phyloP scores from a whole-genome alignment of 2,329 filamentous ascomycete genomes.

The Nigrospora osmanthi region DNA sequence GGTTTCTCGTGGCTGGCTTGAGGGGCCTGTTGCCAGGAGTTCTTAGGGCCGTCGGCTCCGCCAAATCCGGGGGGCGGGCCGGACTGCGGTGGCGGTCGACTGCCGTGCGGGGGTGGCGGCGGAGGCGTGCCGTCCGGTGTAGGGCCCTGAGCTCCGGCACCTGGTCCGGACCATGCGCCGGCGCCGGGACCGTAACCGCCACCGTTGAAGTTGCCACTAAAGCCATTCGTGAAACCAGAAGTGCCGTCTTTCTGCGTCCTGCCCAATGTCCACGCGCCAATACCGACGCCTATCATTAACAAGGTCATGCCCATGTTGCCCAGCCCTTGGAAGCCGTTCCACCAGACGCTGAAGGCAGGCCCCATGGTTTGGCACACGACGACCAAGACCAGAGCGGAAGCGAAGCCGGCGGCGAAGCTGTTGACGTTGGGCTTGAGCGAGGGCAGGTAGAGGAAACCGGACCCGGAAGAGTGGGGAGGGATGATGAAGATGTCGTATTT shows the following conservation, averaged over 20 bases:
- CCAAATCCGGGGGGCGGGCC: conserved; percentile 12
- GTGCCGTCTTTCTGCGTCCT: conserved; percentile 48
- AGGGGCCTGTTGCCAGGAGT: conserved; percentile 9
- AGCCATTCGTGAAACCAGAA: conserved; percentile 11
- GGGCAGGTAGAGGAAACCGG: conserved; percentile 89
- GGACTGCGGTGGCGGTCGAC: conserved; percentile 18
- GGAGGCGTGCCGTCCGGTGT: conserved; percentile 19
- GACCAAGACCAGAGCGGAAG: conserved; percentile 64
- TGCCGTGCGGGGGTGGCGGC: conserved; percentile 26
- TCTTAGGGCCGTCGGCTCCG: conserved; percentile 20
- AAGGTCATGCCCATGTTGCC: conserved; percentile 67
- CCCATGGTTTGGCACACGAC: conserved; percentile 65
- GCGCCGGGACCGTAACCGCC: conserved; percentile 15
- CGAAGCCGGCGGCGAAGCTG: conserved; percentile 84
- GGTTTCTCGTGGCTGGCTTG: conserved; percentile 9
- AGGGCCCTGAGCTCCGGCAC: conserved; percentile 8
- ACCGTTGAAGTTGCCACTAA: conserved; percentile 8
- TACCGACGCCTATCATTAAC: conserved; percentile 63
- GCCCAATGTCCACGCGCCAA: conserved; percentile 72
- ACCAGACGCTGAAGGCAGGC: conserved; percentile 68
- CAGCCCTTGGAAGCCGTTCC: conserved; percentile 60
- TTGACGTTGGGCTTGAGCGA: conserved; percentile 80
- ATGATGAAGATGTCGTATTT: conserved; percentile 98
- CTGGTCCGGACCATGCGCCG: conserved; percentile 8
- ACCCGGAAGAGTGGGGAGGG: conserved; percentile 80